phyloP scores from a whole-genome alignment of 257 asterid genomes.

The Linaria vulgaris region DNA sequence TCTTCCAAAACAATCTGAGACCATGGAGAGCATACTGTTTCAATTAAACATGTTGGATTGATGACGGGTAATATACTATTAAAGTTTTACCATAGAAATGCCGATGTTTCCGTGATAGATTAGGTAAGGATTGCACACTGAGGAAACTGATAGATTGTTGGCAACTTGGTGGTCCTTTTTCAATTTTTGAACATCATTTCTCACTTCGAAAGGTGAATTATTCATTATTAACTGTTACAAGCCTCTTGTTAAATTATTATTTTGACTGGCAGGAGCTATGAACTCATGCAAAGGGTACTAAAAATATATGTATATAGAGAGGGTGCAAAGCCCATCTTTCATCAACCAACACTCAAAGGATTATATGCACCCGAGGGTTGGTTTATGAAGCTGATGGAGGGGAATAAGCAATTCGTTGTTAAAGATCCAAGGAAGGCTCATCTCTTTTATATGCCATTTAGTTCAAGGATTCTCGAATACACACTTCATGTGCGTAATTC shows the following conservation, averaged over 20 bases:
- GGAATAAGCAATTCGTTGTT: constrained; percentile 58
- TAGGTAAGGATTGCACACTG: too few species aligned
- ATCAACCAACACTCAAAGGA: constrained; percentile 76
- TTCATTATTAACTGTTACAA: too few species aligned
- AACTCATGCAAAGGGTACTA: constrained; percentile 73
- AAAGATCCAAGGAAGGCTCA: constrained; percentile 82
- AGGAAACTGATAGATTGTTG: too few species aligned
- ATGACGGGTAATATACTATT: too few species aligned
- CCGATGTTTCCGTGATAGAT: too few species aligned
- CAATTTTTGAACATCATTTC: not conserved
- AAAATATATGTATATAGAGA: constrained; percentile 74
- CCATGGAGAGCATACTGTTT: too few species aligned
- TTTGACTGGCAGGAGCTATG: constrained; percentile 68
- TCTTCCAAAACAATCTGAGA: too few species aligned
- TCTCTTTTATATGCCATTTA: constrained; percentile 88
- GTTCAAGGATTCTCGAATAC: constrained; percentile 67
- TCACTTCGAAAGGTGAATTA: not conserved
- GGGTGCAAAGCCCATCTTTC: constrained; percentile 85
- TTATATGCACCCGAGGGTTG: constrained; percentile 93
- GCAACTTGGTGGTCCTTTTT: not conserved
- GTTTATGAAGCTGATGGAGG: constrained; percentile 96
- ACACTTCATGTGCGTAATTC: constrained; percentile 70
- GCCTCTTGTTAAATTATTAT: constrained; percentile 3
- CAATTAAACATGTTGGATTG: too few species aligned
- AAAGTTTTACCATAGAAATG: too few species aligned